Conservation (phyloP, 768 basidiomycete species). For the Leccinum barrowsii region DNA sequence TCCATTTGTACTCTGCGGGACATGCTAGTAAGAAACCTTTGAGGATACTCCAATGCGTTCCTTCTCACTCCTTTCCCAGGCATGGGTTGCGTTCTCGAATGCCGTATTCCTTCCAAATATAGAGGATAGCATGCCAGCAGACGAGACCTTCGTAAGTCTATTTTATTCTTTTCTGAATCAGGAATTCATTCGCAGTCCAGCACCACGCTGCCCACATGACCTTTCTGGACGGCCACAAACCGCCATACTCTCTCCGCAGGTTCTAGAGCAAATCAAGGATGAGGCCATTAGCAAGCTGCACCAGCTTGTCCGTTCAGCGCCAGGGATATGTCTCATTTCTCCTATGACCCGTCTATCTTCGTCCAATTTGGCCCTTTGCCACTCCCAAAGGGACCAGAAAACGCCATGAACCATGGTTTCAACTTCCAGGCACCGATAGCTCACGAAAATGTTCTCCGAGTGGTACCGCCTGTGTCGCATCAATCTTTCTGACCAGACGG, state of each 20-base stretch:
- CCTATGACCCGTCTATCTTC: conserved; percentile 34
- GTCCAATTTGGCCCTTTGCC: conserved; percentile 73
- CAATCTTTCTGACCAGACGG: conserved; percentile 98
- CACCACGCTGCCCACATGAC: conserved; percentile 93
- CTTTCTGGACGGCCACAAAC: conserved; percentile 86
- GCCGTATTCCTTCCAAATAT: conserved; percentile 37
- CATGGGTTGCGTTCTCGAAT: conserved; percentile 92
- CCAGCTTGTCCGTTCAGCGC: conserved; percentile 45
- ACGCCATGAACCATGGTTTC: conserved; percentile 47
- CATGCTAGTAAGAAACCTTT: conserved; percentile 59
- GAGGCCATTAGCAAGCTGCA: conserved; percentile 55
- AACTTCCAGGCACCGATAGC: conserved; percentile 89
- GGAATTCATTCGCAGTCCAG: conserved; percentile 39
- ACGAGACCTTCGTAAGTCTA: conserved; percentile 66
- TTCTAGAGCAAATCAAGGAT: conserved; percentile 55
- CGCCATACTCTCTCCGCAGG: conserved; percentile 55
- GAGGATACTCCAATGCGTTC: background rate
- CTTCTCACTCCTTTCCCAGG: conserved; percentile 42
- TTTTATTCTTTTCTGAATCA: background rate
- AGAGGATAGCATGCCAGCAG: conserved; percentile 33
- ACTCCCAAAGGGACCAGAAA: conserved; percentile 54
- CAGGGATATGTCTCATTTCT: conserved; percentile 16
- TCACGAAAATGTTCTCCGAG: conserved; percentile 79
- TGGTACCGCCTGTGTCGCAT: conserved; percentile 85
- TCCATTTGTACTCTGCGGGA: conserved; percentile 80